phyloP scores from a whole-genome alignment of 2,329 filamentous ascomycete genomes.

The Aspergillus sojae region DNA sequence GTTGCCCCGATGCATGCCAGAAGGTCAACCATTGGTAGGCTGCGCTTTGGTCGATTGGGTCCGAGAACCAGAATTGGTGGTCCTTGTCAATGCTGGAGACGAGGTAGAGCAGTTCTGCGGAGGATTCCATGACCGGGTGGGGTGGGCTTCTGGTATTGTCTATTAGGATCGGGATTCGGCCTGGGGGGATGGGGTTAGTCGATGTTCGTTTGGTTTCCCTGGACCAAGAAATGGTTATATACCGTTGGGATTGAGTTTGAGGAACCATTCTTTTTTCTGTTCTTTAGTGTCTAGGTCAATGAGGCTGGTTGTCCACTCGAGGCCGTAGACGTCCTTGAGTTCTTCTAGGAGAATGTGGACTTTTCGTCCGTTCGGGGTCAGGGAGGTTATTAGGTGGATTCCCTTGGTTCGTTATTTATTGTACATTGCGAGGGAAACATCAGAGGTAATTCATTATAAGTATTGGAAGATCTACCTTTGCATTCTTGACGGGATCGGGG shows the following conservation, averaged over 20 bases:
- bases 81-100: not conserved
- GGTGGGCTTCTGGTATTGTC: not conserved
- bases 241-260: not conserved
- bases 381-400: slow-evolving; percentile 3
- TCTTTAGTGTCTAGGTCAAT: not conserved
- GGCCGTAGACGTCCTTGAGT: not conserved
- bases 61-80: not conserved
- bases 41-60: not conserved
- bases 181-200: not conserved
- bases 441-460: too few species aligned
- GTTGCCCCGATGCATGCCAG: not conserved
- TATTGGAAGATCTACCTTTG: too few species aligned
- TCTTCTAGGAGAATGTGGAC: slow-evolving; percentile 7
- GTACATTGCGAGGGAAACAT: too few species aligned
- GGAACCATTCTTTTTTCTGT: not conserved
- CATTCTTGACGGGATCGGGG: too few species aligned
- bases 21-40: not conserved
- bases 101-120: not conserved
- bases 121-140: not conserved
- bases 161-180: not conserved
- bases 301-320: not conserved
- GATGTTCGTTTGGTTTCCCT: not conserved
- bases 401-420: not conserved
- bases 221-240: not conserved
- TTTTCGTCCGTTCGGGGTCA: slow-evolving; percentile 7